Evolutionary conservation across 1,284 basidiomycete species (phyloP).

Genomic region (Sanguinoderma infundibulare): DNA sequence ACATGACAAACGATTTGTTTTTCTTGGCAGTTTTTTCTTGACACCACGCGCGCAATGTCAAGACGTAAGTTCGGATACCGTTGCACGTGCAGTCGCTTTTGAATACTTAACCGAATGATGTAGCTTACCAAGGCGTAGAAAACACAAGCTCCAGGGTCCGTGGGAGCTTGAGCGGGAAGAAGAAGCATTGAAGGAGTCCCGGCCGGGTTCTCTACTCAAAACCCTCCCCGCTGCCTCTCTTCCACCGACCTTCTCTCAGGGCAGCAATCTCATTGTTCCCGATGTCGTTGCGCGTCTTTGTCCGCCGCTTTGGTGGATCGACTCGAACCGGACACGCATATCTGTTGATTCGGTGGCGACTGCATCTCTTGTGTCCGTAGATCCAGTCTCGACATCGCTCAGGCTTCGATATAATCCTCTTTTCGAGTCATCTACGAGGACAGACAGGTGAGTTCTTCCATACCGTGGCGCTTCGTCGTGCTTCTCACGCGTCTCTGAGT

Average conservation of each 20-base stretch:
- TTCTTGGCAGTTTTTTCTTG: too few relatives aligned
- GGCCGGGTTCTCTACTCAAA: background rate
- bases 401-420: background rate
- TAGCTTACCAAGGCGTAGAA: background rate
- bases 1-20: too few relatives aligned
- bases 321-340: background rate
- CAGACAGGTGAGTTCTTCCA: background rate
- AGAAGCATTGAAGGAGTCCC: background rate
- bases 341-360: too few relatives aligned
- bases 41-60: too few relatives aligned
- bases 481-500: background rate
- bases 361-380: too few relatives aligned
- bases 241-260: background rate
- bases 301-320: background rate
- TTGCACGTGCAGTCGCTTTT: background rate
- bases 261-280: background rate
- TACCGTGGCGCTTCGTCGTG: background rate
- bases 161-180: background rate
- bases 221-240: background rate
- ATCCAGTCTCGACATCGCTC: background rate
- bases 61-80: background rate
- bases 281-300: background rate
- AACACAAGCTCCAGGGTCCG: background rate
- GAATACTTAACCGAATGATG: background rate
- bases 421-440: background rate